Evolutionary conservation across 441 rosid genomes (phyloP).

Genomic region (Macaranga tanarius): DNA sequence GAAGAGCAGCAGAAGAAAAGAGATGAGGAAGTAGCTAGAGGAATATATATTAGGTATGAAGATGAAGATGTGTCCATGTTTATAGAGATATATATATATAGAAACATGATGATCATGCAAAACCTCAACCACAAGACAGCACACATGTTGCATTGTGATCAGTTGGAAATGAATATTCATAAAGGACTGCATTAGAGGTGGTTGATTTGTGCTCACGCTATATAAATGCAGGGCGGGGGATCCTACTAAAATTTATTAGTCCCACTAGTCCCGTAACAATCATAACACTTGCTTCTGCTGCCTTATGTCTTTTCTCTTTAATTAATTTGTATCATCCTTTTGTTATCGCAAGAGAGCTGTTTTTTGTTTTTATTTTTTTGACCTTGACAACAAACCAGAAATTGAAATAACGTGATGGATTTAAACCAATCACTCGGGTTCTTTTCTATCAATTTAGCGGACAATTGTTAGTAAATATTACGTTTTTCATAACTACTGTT

Average conservation of each 20-base stretch:
- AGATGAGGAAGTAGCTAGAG: neutral
- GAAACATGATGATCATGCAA: slow-evolving; percentile 5
- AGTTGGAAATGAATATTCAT: neutral
- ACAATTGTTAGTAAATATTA: too few relatives aligned
- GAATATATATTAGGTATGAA: neutral
- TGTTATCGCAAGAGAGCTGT: too few relatives aligned
- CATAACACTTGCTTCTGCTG: neutral
- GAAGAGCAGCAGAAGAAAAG: neutral
- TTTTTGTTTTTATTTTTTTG: neutral
- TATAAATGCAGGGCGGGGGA: neutral
- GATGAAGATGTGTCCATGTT: neutral
- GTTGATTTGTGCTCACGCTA: neutral
- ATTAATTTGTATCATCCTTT: neutral
- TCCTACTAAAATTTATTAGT: neutral
- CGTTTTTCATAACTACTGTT: too few relatives aligned
- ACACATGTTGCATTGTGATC: neutral
- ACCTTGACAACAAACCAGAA: too few relatives aligned
- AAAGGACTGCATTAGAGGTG: neutral
- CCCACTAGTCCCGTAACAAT: neutral
- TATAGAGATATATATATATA: neutral
- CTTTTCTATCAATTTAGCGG: too few relatives aligned
- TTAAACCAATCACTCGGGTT: too few relatives aligned
- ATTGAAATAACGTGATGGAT: too few relatives aligned
- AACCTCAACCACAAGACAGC: slow-evolving; percentile 4
- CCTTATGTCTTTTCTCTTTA: neutral